These are phyloP conservation scores for Plectranthus barbatus DNA, from an alignment of 257 asterid genomes.

Conservation along the genomic window DNA sequence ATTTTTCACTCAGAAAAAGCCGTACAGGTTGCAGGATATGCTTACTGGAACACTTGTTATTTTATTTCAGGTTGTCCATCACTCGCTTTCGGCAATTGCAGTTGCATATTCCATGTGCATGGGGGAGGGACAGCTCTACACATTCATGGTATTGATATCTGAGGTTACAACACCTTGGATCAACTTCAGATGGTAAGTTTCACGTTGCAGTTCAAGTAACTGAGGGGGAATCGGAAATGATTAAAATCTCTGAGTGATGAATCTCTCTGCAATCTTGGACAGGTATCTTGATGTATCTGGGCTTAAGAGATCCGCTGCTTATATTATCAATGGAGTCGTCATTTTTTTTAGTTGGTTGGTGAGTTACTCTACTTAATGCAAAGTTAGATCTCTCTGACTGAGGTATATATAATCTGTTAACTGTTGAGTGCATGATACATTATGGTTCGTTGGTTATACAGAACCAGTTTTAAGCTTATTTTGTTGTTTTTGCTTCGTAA, in stretches of 20 bases:
- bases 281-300: conserved; percentile 93
- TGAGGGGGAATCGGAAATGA: not conserved
- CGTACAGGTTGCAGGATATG: too few species aligned
- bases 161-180: conserved; percentile 92
- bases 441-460: not conserved
- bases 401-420: not conserved
- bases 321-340: conserved; percentile 65
- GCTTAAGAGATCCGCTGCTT: conserved; percentile 69
- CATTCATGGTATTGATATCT: conserved; percentile 94
- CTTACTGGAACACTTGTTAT: conserved; percentile 16
- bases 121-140: conserved; percentile 97
- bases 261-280: conserved; percentile 18
- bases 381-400: too few species aligned
- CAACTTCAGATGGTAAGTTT: conserved; percentile 80
- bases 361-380: conserved; percentile 25
- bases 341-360: conserved; percentile 93
- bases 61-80: conserved; percentile 81
- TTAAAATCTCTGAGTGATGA: conserved; percentile 13
- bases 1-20: not conserved
- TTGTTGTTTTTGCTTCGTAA: not conserved
- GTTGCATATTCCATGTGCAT: conserved; percentile 81
- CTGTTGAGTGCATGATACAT: not conserved
- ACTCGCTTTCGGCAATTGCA: conserved; percentile 80
- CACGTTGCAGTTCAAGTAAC: not conserved
- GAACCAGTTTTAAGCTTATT: not conserved